Base-by-base conservation (phyloP, 805 yeast genomes). In the Myxozyma kluyveri region DNA sequence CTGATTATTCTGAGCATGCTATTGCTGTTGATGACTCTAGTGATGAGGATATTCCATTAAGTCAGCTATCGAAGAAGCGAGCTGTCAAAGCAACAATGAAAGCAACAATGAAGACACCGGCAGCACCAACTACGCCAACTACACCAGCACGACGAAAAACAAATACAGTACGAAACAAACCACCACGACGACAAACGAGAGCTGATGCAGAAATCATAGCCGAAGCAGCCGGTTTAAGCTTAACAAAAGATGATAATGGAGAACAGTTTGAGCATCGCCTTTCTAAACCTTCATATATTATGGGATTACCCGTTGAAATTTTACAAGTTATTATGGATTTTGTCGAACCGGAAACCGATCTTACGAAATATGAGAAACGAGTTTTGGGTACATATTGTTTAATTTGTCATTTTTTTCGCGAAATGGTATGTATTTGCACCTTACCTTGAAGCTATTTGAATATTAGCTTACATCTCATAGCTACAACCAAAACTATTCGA, bases 401-500 rank as follows among this genome's bases (percentile, higher is more conserved):
- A 5, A 54, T 48, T n/a, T 29, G 49, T 40, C 22, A 44, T 17
- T 7, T 22, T n/a, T 56, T 56, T 43, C 39, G 50, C 4, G 51
- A 49, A 10, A 43, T 56, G 23, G 59, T 54, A 37, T 17, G 56
- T 39, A 9, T 4, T 19, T 4, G n/a, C 38, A 3, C 23, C 7
- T 12, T 33, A 29, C 27, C n/a, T 4, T 14, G 10, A 7, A n/a
- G n/a, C 4, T 10, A 7, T 5, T 9, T 19, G 19, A 12, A 4
- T 32, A 35, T 1, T 22, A 12, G 24, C 27, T 31, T 24, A 32
- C 5, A 9, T 31, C 14, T 9, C n/a, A 6, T 24, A 54, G 59
- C 12, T 56, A n/a, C 59, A 56, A 47, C 59, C 52, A 10, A 35
- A 32, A 31, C 29, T 56, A 18, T 54, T 56, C 32, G 41, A 49